Percentiles rank a stretch among this genome's conserved stretches.
These are phyloP conservation scores for Pichia sp. DNA, from an alignment of 1,139 yeast species.

Conservation along the genomic window DNA sequence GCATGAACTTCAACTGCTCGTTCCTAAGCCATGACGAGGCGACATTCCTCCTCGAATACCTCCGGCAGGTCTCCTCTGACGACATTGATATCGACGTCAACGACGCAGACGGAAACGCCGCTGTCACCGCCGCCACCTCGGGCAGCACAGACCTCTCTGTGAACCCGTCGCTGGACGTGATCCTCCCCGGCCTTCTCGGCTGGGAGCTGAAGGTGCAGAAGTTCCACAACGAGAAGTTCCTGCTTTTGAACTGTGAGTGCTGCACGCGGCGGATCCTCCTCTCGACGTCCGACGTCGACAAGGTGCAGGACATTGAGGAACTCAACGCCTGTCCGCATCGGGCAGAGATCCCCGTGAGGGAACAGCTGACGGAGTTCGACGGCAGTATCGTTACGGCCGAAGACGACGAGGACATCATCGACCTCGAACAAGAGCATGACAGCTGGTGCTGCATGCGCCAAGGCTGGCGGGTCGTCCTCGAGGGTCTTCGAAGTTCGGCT, in stretches of 20 bases:
- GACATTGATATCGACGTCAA: conserved; percentile 10
- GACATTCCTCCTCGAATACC: conserved; percentile 10
- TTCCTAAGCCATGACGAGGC: conserved; percentile 14
- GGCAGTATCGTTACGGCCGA: background rate
- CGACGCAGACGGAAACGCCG: too few relatives aligned
- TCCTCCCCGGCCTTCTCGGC: conserved; percentile 30
- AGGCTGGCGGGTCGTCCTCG: conserved; percentile 18
- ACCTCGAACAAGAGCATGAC: conserved; percentile 33
- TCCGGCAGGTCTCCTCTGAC: background rate
- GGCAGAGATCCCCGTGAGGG: conserved; percentile 20
- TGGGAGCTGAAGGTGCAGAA: conserved; percentile 33
- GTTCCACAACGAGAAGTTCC: conserved; percentile 27
- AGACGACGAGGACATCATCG: conserved; percentile 23
- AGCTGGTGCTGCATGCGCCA: conserved; percentile 32
- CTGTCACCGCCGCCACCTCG: background rate
- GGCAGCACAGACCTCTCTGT: background rate
- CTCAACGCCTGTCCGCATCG: conserved; percentile 28
- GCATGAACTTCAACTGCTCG: conserved; percentile 12
- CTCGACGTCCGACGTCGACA: conserved; percentile 4
- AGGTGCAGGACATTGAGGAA: conserved; percentile 16
- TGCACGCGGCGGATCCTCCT: conserved; percentile 35
- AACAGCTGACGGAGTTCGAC: conserved; percentile 15
- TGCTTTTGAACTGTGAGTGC: conserved; percentile 31
- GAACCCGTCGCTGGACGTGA: conserved; percentile 14
- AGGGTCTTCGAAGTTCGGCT: conserved; percentile 16